A percentile compares a stretch with the other conserved stretches of the same genome.
These are phyloP conservation scores for Hymenoscyphus fraxineus DNA, from an alignment of 2,329 filamentous ascomycete genomes.

Conservation along the genomic window DNA sequence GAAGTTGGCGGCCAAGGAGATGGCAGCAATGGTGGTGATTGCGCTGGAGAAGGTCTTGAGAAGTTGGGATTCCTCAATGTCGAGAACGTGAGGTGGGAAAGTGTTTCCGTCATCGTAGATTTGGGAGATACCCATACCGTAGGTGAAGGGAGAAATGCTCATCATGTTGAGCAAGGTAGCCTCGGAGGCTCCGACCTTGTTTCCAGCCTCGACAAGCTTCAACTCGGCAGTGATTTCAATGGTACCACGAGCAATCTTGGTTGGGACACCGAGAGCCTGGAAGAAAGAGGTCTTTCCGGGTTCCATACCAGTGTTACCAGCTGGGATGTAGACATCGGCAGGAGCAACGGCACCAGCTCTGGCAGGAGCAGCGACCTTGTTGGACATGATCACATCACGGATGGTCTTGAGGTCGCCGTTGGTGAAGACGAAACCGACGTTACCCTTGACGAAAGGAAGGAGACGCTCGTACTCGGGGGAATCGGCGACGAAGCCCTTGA, in stretches of 20 bases:
- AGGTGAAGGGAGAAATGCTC: constrained; percentile 99
- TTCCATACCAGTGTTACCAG: constrained; percentile 99
- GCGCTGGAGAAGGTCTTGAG: constrained; percentile 76
- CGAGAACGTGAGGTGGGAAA: constrained; percentile 80
- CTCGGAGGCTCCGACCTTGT: constrained; percentile 97
- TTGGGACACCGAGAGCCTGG: constrained; percentile 99
- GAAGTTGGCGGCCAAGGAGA: constrained; percentile 92
- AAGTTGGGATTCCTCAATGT: constrained; percentile 93
- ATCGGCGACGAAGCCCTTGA: constrained; percentile 90
- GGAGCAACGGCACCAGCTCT: constrained; percentile 97
- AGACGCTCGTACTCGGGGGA: constrained; percentile 97
- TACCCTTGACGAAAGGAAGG: constrained; percentile 92
- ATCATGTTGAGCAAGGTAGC: constrained; percentile 99
- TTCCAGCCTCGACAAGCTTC: constrained; percentile 90
- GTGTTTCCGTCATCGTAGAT: constrained; percentile 97
- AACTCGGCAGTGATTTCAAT: constrained; percentile 99
- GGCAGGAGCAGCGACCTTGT: constrained; percentile 96
- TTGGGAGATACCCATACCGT: constrained; percentile 94
- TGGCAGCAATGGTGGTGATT: constrained; percentile 79
- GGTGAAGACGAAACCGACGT: constrained; percentile 99
- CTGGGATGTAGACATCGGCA: constrained; percentile 87
- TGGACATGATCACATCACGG: constrained; percentile 90
- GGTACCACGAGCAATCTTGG: constrained; percentile 99
- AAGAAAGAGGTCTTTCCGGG: constrained; percentile 99
- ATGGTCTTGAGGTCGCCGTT: constrained; percentile 88